Evolutionary conservation across 306 rosid genomes (phyloP), one percentile per base, ranked within the genome.

Genomic region (Sophora flavescens): DNA sequence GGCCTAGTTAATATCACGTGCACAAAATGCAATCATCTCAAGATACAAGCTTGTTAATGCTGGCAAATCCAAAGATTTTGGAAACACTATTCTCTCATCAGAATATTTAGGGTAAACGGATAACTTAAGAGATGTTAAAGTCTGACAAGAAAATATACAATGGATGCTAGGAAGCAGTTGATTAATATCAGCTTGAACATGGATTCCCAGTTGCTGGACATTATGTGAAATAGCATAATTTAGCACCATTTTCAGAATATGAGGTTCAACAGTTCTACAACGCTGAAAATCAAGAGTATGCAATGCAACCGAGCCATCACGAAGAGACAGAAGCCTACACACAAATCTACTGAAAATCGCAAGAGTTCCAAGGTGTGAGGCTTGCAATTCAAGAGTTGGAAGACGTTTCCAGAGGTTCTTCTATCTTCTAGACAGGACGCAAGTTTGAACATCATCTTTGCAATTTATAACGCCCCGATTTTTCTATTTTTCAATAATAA

Each of bases 221-320:
- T 80, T 50, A 47, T 74, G 80, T 5, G 80, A 74, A 59, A 67
- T 8, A 14, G 76, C 84, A 4, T 74, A 80, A 4, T 13, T 58
- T 0, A 74, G 28, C 12, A 80, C 28, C 13, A 65, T 69, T 58
- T 66, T 15, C 18, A 80, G 50, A 3, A 81, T 6, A 0, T 57
- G 59, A 12, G 70, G 58, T 33, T 66, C 38, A 6, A 47, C n/a
- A 51, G 1, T 10, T 5, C 2, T 3, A 36, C 47, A 32, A 39
- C 30, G 50, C 16, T 58, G 15, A 18, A 56, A 74, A 66, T 80
- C 76, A 10, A 80, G 51, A 7, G 5, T 4, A 0, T 8, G 63
- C 6, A 74, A 12, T 1, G 76, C 17, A 4, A 28, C 18, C 0
- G 80, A 45, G 41, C 11, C 3, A 52, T 74, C 66, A 0, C 80